Conservation (phyloP, 805 yeast genomes). For the Wickerhamomyces alni region DNA sequence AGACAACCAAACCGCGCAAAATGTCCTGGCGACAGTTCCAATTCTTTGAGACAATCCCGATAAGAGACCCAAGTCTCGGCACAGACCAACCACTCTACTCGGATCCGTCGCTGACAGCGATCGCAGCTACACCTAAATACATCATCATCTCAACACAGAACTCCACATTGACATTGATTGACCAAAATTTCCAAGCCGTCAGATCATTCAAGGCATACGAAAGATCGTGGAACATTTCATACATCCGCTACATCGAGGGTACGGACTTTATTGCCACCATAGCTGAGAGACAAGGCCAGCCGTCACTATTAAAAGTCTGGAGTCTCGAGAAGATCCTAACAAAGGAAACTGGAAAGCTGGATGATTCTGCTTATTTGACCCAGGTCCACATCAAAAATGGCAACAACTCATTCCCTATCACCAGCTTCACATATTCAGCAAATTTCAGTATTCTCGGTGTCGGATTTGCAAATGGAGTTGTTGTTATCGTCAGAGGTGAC, state of each 20-base stretch:
- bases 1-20: background rate
- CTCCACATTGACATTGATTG: slow-evolving; percentile 51
- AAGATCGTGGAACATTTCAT: slow-evolving; percentile 56
- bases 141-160: slow-evolving; percentile 56
- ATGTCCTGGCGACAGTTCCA: slow-evolving; percentile 75
- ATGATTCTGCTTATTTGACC: slow-evolving; percentile 46
- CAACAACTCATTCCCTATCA: slow-evolving; percentile 70
- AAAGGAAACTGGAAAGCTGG: slow-evolving; percentile 24
- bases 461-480: slow-evolving; percentile 82
- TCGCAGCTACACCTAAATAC: slow-evolving; percentile 49
- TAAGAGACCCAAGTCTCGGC: slow-evolving; percentile 73
- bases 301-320: slow-evolving; percentile 69
- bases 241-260: slow-evolving; percentile 41
- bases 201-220: slow-evolving; percentile 60
- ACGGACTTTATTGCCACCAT: slow-evolving; percentile 59
- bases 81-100: slow-evolving; percentile 65
- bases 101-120: slow-evolving; percentile 64
- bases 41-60: slow-evolving; percentile 77
- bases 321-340: slow-evolving; percentile 44
- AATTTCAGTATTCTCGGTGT: slow-evolving; percentile 62
- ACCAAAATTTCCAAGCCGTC: slow-evolving; percentile 39
- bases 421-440: slow-evolving; percentile 49
- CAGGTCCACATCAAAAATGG: slow-evolving; percentile 63
- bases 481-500: slow-evolving; percentile 82
- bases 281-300: slow-evolving; percentile 69